phyloP scores from a whole-genome alignment of 2,329 filamentous ascomycete genomes.

The Aspergillus thermomutatus region DNA sequence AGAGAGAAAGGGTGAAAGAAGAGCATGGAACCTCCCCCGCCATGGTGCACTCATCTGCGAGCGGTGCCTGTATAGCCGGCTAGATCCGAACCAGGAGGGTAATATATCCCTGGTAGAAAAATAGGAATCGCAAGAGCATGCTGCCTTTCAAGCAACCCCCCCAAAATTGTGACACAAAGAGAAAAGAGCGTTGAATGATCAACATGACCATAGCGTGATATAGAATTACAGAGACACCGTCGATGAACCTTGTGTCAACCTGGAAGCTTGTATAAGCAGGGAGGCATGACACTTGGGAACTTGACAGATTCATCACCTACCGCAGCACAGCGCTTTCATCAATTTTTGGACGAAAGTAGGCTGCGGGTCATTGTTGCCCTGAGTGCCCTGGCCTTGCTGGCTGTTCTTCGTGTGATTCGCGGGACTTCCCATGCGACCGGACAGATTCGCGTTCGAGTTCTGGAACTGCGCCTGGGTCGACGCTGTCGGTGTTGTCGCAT shows the following conservation, averaged over 20 bases:
- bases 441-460: slow-evolving; percentile 86
- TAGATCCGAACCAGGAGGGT: slow-evolving; percentile 14
- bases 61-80: slow-evolving; percentile 13
- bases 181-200: slow-evolving; percentile 15
- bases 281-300: slow-evolving; percentile 14
- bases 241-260: slow-evolving; percentile 30
- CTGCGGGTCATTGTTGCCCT: slow-evolving; percentile 63
- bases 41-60: slow-evolving; percentile 17
- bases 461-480: slow-evolving; percentile 96
- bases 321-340: slow-evolving; percentile 89
- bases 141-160: slow-evolving; percentile 14
- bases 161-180: slow-evolving; percentile 11
- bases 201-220: slow-evolving; percentile 18
- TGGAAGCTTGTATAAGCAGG: slow-evolving; percentile 26
- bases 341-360: slow-evolving; percentile 85
- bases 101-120: slow-evolving; percentile 10
- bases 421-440: slow-evolving; percentile 56
- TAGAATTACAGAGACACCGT: slow-evolving; percentile 19
- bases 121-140: slow-evolving; percentile 15
- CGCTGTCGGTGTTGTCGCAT: slow-evolving; percentile 78
- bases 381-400: slow-evolving; percentile 54
- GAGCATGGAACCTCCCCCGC: slow-evolving; percentile 13
- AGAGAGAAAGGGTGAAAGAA: slow-evolving; percentile 11
- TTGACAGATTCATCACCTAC: slow-evolving; percentile 44
- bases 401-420: slow-evolving; percentile 58